Evolutionary conservation across 2,329 filamentous ascomycete genomes (phyloP).

Genomic region (Paraphoma sp.): DNA sequence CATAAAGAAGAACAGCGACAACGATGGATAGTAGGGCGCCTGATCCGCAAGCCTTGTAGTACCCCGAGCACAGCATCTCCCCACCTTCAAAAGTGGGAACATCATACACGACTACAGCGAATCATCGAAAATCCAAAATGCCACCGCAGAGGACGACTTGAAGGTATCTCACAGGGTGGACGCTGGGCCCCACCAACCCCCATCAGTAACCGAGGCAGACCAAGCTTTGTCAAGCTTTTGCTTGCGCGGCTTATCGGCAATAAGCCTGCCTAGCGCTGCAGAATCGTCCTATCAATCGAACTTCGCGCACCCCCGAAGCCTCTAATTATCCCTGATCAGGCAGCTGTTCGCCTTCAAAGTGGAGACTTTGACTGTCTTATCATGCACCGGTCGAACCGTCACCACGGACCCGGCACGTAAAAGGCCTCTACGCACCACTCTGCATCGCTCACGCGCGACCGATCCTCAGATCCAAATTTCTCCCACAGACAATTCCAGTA

Average conservation of each 20-base stretch:
- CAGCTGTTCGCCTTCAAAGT: not conserved
- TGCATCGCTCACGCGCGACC: not conserved
- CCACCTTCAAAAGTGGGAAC: too few relatives aligned
- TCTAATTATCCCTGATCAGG: not conserved
- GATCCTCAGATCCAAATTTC: not conserved
- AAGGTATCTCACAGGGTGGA: too few relatives aligned
- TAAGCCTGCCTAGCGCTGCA: not conserved
- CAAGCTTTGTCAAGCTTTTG: not conserved
- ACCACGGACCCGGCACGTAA: not conserved
- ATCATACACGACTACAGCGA: too few relatives aligned
- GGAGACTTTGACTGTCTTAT: not conserved
- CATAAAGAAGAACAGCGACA: too few relatives aligned
- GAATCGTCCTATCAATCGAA: not conserved
- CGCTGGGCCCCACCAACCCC: not conserved
- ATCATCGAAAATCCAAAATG: too few relatives aligned
- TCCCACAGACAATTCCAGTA: not conserved
- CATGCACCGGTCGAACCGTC: not conserved
- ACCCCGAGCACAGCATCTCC: too few relatives aligned
- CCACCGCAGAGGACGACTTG: too few relatives aligned
- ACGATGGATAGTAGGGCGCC: too few relatives aligned
- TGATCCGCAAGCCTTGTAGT: too few relatives aligned
- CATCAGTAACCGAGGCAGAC: not conserved
- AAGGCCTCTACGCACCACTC: not conserved
- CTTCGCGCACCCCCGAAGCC: not conserved
- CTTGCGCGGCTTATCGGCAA: not conserved